Conservation (phyloP, 257 asterid species). For the Lycium ferocissimum region DNA sequence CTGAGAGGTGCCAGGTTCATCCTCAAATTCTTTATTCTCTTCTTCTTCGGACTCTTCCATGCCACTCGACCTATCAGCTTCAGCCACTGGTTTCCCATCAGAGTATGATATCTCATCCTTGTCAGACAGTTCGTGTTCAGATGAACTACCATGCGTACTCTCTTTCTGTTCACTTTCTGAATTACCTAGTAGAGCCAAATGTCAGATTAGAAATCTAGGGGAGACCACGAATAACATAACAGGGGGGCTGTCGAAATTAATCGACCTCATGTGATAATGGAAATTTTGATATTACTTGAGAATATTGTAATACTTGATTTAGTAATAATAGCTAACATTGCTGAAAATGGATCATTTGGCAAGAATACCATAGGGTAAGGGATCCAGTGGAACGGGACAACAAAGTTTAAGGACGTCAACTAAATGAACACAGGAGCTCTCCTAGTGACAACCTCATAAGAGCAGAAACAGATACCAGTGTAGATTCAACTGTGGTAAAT, state of each 20-base stretch:
- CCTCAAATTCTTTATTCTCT: slow-evolving; percentile 59
- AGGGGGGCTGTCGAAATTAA: background rate
- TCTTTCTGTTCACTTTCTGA: slow-evolving; percentile 42
- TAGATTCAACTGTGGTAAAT: background rate
- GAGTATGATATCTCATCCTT: slow-evolving; percentile 43
- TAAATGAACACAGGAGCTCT: slow-evolving; percentile 12
- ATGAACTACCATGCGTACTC: slow-evolving; percentile 37
- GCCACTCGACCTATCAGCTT: slow-evolving; percentile 49
- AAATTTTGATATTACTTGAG: background rate
- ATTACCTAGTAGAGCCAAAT: slow-evolving; percentile 16
- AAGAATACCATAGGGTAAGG: slow-evolving; percentile 6
- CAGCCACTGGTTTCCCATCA: slow-evolving; percentile 48
- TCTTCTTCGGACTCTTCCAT: slow-evolving; percentile 56
- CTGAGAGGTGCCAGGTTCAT: slow-evolving; percentile 44
- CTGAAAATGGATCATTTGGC: background rate
- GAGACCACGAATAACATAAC: background rate
- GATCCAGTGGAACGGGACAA: slow-evolving; percentile 11
- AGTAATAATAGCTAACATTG: background rate
- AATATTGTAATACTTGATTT: background rate
- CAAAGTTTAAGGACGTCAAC: background rate
- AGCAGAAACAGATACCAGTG: slow-evolving; percentile 14
- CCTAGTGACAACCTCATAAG: slow-evolving; percentile 1
- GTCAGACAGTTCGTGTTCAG: slow-evolving; percentile 52
- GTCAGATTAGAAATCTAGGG: background rate
- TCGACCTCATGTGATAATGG: background rate